These are phyloP conservation scores for Aureobasidium sp. DNA, from an alignment of 2,329 filamentous ascomycete species.

Conservation along the genomic window DNA sequence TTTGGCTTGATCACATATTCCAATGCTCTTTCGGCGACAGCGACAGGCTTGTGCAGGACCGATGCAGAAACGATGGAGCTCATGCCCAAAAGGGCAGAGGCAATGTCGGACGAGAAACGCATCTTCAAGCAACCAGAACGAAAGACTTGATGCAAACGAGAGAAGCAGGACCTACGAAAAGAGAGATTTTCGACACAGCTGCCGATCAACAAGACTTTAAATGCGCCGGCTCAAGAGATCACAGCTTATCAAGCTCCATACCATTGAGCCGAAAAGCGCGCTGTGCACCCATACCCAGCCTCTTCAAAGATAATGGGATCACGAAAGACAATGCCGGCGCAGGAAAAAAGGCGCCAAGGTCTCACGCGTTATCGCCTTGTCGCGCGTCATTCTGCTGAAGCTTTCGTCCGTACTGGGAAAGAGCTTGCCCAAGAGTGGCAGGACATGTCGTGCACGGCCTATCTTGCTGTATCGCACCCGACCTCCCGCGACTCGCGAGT, in stretches of 20 bases:
- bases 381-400: background rate
- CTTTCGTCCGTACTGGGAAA: background rate
- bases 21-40: constrained; percentile 19
- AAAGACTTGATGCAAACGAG: background rate
- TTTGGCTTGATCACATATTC: constrained; percentile 45
- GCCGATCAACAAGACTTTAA: constrained; percentile 1
- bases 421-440: background rate
- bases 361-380: background rate
- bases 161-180: background rate
- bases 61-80: constrained; percentile 13
- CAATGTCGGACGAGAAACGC: constrained; percentile 10
- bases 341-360: background rate
- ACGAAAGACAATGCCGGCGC: background rate
- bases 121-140: background rate
- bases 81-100: constrained; percentile 13
- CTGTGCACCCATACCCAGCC: background rate
- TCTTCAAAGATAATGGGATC: background rate
- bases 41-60: constrained; percentile 8
- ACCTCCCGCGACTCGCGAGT: background rate
- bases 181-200: background rate
- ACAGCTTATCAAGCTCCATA: constrained; percentile 5
- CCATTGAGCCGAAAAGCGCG: constrained; percentile 1
- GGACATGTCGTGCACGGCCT: background rate
- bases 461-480: background rate
- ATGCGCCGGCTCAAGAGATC: background rate